phyloP scores from a whole-genome alignment of 768 basidiomycete species.

The Phaffia tasmanica region DNA sequence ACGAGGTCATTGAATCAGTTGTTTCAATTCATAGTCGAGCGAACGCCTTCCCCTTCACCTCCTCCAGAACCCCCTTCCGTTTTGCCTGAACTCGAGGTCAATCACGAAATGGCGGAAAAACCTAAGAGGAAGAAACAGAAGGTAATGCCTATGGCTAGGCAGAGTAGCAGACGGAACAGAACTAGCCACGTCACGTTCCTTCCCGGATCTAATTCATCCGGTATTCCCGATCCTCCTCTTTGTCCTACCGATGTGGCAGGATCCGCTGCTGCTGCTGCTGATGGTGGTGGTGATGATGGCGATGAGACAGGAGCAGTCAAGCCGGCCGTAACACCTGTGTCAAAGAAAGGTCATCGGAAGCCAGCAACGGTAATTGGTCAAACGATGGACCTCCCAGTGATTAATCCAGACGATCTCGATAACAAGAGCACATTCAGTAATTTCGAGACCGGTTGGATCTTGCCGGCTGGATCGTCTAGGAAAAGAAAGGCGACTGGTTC shows the following conservation, averaged over 20 bases:
- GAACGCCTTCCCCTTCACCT: conserved; percentile 52
- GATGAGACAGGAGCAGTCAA: not conserved
- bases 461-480: conserved; percentile 61
- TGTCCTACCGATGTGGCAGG: not conserved
- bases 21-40: conserved; percentile 56
- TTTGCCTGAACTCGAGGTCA: not conserved
- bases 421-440: conserved; percentile 60
- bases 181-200: too few species aligned
- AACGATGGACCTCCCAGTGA: conserved; percentile 5
- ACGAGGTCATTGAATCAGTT: conserved; percentile 52
- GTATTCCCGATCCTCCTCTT: not conserved
- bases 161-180: too few species aligned
- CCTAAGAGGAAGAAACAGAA: not conserved
- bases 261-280: too few species aligned
- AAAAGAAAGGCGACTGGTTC: conserved; percentile 41
- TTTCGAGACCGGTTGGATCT: conserved; percentile 81
- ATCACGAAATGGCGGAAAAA: not conserved
- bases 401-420: conserved; percentile 55
- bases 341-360: conserved; percentile 8
- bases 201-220: not conserved
- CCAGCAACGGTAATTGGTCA: not conserved
- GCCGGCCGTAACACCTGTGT: not conserved
- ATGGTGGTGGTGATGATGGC: not conserved
- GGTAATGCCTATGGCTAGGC: too few species aligned
- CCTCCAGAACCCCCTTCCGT: conserved; percentile 40